A percentile compares a stretch with the other conserved stretches of the same genome.
Conservation (phyloP, 305 asterid genomes). For the Caryopteris hybrid region DNA sequence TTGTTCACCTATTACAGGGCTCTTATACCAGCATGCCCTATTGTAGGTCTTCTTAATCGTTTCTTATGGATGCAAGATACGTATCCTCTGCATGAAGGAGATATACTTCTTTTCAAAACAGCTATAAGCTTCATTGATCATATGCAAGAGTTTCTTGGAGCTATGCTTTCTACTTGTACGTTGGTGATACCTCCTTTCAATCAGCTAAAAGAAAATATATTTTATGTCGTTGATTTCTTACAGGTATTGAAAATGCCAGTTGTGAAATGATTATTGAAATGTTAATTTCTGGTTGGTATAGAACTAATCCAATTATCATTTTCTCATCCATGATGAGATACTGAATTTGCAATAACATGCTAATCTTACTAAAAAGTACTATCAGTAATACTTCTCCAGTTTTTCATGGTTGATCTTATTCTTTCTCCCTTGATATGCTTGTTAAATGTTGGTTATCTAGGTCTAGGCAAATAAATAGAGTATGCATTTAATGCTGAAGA, state of each 20-base stretch:
- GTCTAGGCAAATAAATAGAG: background rate
- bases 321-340: background rate
- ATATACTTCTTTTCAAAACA: constrained; percentile 71
- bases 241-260: constrained; percentile 31
- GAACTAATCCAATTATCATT: constrained; percentile 7
- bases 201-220: constrained; percentile 44
- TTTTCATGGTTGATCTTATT: constrained; percentile 2
- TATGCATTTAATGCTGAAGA: constrained; percentile 8
- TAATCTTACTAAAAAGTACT: background rate
- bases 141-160: constrained; percentile 85
- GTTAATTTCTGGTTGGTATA: constrained; percentile 36
- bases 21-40: constrained; percentile 19
- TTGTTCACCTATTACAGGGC: constrained; percentile 5
- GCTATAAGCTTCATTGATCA: constrained; percentile 91
- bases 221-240: constrained; percentile 33
- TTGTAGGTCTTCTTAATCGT: constrained; percentile 91
- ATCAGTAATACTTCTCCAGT: background rate
- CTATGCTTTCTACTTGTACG: constrained; percentile 62
- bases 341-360: background rate
- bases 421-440: background rate
- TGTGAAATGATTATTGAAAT: constrained; percentile 6
- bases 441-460: constrained; percentile 11
- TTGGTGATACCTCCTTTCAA: constrained; percentile 69
- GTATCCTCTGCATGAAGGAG: constrained; percentile 67
- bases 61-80: constrained; percentile 80